Percentiles rank a stretch among this genome's conserved stretches.
These are phyloP conservation scores for Pichia sp. DNA, from an alignment of 1,139 yeast genomes.

Conservation along the genomic window DNA sequence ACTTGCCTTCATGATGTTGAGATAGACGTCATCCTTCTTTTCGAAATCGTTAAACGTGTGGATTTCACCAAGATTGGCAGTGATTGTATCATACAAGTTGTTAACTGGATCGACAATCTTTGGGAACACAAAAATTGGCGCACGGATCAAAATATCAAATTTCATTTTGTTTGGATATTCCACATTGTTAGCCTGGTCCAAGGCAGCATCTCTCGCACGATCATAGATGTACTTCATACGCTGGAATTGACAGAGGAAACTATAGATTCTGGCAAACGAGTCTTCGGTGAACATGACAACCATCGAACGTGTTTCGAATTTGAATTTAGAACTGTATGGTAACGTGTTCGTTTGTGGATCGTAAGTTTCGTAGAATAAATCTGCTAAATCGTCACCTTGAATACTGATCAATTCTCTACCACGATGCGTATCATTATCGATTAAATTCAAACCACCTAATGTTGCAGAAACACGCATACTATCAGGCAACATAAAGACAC, in stretches of 20 bases:
- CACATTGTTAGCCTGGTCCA: conserved; percentile 64
- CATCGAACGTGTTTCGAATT: conserved; percentile 73
- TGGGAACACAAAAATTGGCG: conserved; percentile 87
- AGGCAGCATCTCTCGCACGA: conserved; percentile 83
- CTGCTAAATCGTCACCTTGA: conserved; percentile 79
- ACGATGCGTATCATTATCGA: conserved; percentile 70
- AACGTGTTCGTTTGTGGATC: too few species aligned
- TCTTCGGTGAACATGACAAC: conserved; percentile 77
- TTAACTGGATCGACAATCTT: conserved; percentile 44
- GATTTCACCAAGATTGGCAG: conserved; percentile 81
- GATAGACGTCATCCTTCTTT: conserved; percentile 25
- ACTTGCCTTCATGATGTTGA: conserved; percentile 63
- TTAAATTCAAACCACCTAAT: conserved; percentile 76
- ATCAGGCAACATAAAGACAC: conserved; percentile 69
- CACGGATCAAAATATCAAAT: conserved; percentile 67
- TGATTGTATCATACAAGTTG: conserved; percentile 55
- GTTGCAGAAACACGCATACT: conserved; percentile 72
- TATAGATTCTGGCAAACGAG: conserved; percentile 66
- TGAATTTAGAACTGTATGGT: conserved; percentile 59
- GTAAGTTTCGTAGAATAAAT: conserved; percentile 78
- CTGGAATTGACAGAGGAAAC: conserved; percentile 71
- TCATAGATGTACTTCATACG: conserved; percentile 88
- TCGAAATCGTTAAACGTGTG: conserved; percentile 64
- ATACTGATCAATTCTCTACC: conserved; percentile 74
- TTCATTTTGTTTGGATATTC: conserved; percentile 63